phyloP scores from a whole-genome alignment of 345 rosid genomes.

The Leavenworthia alabamica region DNA sequence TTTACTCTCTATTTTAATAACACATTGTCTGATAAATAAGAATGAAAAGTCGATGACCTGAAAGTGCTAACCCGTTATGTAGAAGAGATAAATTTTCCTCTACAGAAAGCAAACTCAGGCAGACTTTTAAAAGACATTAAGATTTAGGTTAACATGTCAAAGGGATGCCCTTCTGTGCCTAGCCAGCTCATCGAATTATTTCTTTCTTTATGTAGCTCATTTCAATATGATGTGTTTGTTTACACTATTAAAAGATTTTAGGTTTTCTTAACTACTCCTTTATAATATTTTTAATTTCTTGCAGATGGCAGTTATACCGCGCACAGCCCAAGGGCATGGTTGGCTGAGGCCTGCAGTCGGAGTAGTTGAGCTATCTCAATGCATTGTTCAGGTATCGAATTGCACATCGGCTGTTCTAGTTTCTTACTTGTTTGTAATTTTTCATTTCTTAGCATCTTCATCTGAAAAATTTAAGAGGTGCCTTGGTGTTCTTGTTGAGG shows the following conservation, averaged over 20 bases:
- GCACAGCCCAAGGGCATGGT: slow-evolving; percentile 87
- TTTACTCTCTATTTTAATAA: slow-evolving; percentile 18
- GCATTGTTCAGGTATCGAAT: slow-evolving; percentile 75
- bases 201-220: background rate
- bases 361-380: slow-evolving; percentile 93
- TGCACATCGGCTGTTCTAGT: background rate
- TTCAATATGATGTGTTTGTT: background rate
- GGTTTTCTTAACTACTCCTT: background rate
- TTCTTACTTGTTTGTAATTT: background rate
- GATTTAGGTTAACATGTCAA: background rate
- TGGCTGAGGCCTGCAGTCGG: slow-evolving; percentile 98
- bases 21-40: background rate
- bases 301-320: slow-evolving; percentile 95
- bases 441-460: background rate
- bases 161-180: background rate
- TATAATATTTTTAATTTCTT: slow-evolving; percentile 11
- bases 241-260: background rate
- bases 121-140: background rate
- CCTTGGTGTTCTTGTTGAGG: slow-evolving; percentile 9
- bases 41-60: slow-evolving; percentile 1
- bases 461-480: slow-evolving; percentile 2
- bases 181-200: slow-evolving; percentile 1
- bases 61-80: background rate
- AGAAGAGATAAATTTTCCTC: background rate
- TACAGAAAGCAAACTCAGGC: background rate